These are phyloP conservation scores for Diaporthe citriasiana DNA, from an alignment of 2,329 filamentous ascomycete species.

Conservation along the genomic window DNA sequence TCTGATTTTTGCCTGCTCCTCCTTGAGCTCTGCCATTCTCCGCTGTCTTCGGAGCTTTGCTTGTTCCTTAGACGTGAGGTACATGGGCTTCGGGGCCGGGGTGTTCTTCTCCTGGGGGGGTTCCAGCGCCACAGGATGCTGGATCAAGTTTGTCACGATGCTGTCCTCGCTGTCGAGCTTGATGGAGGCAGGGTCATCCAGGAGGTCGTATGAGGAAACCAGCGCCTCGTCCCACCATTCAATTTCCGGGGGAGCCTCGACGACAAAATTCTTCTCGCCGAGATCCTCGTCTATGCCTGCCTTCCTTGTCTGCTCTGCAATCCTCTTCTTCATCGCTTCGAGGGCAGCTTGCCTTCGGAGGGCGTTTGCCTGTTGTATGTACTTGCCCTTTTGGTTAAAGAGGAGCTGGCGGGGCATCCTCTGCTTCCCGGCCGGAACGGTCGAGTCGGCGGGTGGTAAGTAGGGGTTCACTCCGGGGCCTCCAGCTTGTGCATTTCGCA, in stretches of 20 bases:
- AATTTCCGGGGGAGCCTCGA: conserved; percentile 86
- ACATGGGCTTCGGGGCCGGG: conserved; percentile 88
- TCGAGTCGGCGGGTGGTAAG: conserved; percentile 82
- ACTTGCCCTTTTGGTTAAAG: conserved; percentile 98
- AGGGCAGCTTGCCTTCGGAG: conserved; percentile 88
- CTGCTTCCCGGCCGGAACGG: conserved; percentile 69
- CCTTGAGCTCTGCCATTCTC: conserved; percentile 93
- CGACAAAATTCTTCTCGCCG: conserved; percentile 88
- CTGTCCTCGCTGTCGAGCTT: conserved; percentile 85
- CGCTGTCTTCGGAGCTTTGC: conserved; percentile 91
- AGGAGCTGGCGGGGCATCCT: conserved; percentile 82
- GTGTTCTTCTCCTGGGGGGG: conserved; percentile 90
- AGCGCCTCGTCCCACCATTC: conserved; percentile 99
- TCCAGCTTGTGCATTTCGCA: conserved; percentile 21
- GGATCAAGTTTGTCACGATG: conserved; percentile 91
- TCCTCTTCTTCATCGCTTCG: conserved; percentile 94
- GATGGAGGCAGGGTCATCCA: conserved; percentile 74
- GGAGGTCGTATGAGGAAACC: conserved; percentile 80
- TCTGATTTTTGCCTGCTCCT: conserved; percentile 95
- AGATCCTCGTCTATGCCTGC: conserved; percentile 94
- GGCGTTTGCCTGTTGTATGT: conserved; percentile 93
- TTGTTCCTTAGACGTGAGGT: conserved; percentile 90
- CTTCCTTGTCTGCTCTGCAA: conserved; percentile 88
- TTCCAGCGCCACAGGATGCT: conserved; percentile 91
- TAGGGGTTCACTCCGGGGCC: conserved; percentile 76